Conservation (phyloP, 331 rosid species). For the Spiraea crenata region DNA sequence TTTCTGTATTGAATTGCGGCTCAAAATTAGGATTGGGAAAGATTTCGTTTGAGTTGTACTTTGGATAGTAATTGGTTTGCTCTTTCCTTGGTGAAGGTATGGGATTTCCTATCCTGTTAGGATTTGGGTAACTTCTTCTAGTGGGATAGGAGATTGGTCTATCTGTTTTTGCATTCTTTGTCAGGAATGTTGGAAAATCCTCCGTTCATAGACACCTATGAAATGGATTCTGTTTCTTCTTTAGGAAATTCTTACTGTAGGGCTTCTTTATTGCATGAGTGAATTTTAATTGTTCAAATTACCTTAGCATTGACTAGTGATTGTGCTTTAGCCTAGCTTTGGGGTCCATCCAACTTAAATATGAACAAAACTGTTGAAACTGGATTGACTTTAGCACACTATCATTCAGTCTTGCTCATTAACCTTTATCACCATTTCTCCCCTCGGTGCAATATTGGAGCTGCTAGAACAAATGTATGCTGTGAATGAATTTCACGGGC, state of each 20-base stretch:
- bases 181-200: background rate
- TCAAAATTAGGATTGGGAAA: too few species aligned
- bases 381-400: background rate
- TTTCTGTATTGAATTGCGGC: background rate
- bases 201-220: background rate
- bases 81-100: too few species aligned
- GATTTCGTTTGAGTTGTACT: too few species aligned
- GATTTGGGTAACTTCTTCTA: too few species aligned
- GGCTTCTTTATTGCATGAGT: background rate
- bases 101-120: too few species aligned
- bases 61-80: too few species aligned
- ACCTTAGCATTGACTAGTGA: background rate
- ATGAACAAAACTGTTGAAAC: background rate
- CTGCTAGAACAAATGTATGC: background rate
- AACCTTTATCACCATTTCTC: too few species aligned
- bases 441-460: background rate
- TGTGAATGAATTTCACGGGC: background rate
- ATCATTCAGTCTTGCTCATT: background rate
- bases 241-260: background rate
- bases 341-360: background rate
- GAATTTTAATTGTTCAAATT: background rate
- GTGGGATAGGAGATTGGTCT: too few species aligned
- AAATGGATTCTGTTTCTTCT: background rate
- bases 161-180: background rate
- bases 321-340: background rate